phyloP scores from a whole-genome alignment of 345 rosid species.

The Acer negundo region DNA sequence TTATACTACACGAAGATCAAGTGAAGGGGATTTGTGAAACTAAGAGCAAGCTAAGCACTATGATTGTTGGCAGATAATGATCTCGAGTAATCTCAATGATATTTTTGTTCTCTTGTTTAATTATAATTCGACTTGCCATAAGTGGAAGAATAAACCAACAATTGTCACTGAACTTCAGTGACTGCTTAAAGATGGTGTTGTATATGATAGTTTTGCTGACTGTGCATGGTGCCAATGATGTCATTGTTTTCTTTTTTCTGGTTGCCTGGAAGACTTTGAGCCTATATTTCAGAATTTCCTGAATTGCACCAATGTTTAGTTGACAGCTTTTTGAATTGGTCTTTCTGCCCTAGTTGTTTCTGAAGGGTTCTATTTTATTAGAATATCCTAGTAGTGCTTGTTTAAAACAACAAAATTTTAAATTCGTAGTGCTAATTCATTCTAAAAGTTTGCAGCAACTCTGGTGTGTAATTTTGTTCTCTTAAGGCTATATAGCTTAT shows the following conservation, averaged over 20 bases:
- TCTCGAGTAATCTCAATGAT: not conserved
- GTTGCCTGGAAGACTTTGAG: not conserved
- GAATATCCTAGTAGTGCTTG: not conserved
- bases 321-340: not conserved
- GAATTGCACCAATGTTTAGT: not conserved
- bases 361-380: not conserved
- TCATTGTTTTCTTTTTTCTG: not conserved
- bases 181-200: not conserved
- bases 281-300: not conserved
- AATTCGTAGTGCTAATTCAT: not conserved
- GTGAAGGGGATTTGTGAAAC: no score
- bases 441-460: not conserved
- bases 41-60: no score
- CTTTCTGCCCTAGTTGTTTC: not conserved
- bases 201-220: not conserved
- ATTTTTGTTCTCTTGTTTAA: not conserved
- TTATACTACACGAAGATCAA: not conserved
- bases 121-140: not conserved
- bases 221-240: no score
- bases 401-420: not conserved
- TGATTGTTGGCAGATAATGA: not conserved
- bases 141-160: not conserved
- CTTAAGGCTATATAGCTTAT: constrained; percentile 1
- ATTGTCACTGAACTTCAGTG: constrained; percentile 6
- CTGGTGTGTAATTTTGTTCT: not conserved